phyloP scores from a whole-genome alignment of 2,329 filamentous ascomycete species.

The Fusarium pilosicola region DNA sequence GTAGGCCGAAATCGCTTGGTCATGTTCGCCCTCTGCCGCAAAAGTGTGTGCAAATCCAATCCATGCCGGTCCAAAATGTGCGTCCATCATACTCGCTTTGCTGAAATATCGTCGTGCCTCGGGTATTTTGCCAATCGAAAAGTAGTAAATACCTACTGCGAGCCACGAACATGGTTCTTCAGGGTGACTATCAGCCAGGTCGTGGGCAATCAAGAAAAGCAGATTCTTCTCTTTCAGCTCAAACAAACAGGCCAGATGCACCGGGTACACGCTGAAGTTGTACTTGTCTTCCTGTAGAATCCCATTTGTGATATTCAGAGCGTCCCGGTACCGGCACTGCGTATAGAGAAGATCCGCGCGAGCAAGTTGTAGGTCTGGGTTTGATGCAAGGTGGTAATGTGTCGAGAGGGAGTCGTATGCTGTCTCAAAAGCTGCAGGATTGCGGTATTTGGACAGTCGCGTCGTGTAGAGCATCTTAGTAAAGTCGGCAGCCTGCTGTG shows the following conservation, averaged over 20 bases:
- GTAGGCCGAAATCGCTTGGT: slow-evolving; percentile 97
- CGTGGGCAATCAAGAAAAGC: slow-evolving; percentile 91
- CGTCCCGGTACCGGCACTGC: slow-evolving; percentile 91
- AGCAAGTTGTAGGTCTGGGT: slow-evolving; percentile 90
- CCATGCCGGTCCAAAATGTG: slow-evolving; percentile 97
- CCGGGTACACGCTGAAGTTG: slow-evolving; percentile 87
- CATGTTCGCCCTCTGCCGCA: slow-evolving; percentile 95
- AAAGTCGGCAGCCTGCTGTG: slow-evolving; percentile 91
- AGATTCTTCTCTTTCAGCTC: slow-evolving; percentile 88
- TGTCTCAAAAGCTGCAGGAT: slow-evolving; percentile 81
- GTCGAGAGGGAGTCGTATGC: slow-evolving; percentile 92
- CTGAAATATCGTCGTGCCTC: slow-evolving; percentile 96
- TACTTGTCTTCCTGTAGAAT: slow-evolving; percentile 87
- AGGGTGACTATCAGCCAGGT: slow-evolving; percentile 90
- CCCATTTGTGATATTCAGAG: slow-evolving; percentile 82
- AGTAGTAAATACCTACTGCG: slow-evolving; percentile 94
- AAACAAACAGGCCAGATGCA: slow-evolving; percentile 91
- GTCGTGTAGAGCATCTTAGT: slow-evolving; percentile 97
- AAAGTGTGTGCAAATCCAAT: slow-evolving; percentile 99
- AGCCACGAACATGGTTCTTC: slow-evolving; percentile 93
- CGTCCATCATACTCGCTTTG: slow-evolving; percentile 97
- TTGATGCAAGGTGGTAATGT: slow-evolving; percentile 87
- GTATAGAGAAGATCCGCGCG: slow-evolving; percentile 93
- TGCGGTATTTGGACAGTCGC: slow-evolving; percentile 92
- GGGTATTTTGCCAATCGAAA: slow-evolving; percentile 86